Percentiles rank a stretch among this genome's conserved stretches.
phyloP scores from a whole-genome alignment of 164 flowering plant genomes.

The Macadamia tetraphylla region DNA sequence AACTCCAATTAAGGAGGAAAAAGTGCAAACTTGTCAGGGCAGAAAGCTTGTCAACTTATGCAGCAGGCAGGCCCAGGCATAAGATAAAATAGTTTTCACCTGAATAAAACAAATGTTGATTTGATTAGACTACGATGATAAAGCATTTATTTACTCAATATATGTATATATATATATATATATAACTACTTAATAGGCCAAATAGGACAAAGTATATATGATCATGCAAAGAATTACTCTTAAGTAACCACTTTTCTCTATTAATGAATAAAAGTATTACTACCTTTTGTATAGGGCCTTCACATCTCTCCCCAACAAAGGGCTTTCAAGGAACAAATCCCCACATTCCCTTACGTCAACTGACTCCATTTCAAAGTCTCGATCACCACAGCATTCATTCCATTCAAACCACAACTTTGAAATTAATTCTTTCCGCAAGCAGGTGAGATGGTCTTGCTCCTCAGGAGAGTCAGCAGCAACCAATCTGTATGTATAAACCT shows the following conservation, averaged over 20 bases:
- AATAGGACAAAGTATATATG: background rate
- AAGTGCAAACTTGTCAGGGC: background rate
- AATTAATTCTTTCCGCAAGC: slow-evolving; percentile 70
- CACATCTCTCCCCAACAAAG: slow-evolving; percentile 45
- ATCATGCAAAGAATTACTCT: too few species aligned
- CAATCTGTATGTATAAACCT: slow-evolving; percentile 63
- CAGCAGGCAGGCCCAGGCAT: background rate
- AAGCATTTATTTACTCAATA: background rate
- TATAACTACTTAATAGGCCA: background rate
- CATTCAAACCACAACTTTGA: slow-evolving; percentile 94
- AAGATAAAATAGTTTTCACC: slow-evolving; percentile 7
- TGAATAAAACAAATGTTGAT: slow-evolving; percentile 6
- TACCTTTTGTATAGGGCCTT: slow-evolving; percentile 60
- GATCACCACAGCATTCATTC: slow-evolving; percentile 43
- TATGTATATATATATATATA: too few species aligned
- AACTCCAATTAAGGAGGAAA: background rate
- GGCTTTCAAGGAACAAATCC: slow-evolving; percentile 58
- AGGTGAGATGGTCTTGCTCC: slow-evolving; percentile 58
- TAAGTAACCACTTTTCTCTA: too few species aligned
- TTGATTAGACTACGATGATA: background rate
- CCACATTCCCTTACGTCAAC: slow-evolving; percentile 45
- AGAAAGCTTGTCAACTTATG: background rate
- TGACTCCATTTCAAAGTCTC: slow-evolving; percentile 40
- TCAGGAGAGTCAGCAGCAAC: slow-evolving; percentile 77
- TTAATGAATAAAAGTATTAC: too few species aligned